Evolutionary conservation across 306 rosid species (phyloP).

Genomic region (Acacia confusa): DNA sequence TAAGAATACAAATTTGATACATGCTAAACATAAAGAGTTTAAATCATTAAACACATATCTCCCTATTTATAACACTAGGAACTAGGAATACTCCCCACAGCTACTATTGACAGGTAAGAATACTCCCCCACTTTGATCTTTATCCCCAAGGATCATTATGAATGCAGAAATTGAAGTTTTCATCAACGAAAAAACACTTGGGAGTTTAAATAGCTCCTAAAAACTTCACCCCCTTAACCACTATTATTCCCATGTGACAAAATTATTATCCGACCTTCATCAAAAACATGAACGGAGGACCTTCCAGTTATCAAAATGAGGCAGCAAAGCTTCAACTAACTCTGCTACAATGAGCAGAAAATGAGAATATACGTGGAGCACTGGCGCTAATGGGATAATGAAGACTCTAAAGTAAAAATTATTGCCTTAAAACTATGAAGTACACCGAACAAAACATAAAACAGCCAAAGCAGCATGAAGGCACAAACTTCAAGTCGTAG

Average conservation of each 20-base stretch:
- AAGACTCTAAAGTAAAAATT: neutral
- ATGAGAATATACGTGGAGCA: neutral
- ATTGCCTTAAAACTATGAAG: neutral
- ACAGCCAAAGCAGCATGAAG: neutral
- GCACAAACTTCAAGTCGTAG: neutral
- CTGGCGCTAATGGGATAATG: neutral
- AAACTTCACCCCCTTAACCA: neutral
- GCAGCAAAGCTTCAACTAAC: neutral
- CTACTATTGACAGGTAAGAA: neutral
- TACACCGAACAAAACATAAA: neutral
- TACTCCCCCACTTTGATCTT: neutral
- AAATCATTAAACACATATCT: neutral
- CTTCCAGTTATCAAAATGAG: neutral
- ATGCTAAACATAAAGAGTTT: neutral
- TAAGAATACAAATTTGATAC: neutral
- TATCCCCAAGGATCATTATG: neutral
- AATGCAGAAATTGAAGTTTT: neutral
- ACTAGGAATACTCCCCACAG: neutral
- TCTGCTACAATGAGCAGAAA: neutral
- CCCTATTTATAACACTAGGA: neutral
- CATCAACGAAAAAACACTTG: neutral
- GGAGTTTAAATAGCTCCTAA: neutral
- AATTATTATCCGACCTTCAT: neutral
- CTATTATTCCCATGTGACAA: neutral
- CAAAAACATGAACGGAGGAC: neutral